These are phyloP conservation scores for Sesbania bispinosa DNA, from an alignment of 306 rosid genomes.

Conservation along the genomic window DNA sequence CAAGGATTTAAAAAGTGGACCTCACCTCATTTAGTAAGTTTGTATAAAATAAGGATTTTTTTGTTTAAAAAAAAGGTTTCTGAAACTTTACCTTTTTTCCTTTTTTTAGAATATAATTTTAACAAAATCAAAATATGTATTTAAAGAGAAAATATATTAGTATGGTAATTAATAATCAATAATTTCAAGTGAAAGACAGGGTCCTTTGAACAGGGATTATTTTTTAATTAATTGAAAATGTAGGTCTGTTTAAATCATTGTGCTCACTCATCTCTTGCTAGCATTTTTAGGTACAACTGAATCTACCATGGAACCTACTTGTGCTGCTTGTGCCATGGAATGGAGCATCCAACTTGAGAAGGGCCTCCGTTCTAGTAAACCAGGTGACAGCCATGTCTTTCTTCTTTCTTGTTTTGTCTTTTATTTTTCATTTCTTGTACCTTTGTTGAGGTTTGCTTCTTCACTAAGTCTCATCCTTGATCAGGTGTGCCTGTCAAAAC, in stretches of 20 bases:
- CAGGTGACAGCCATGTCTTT: conserved; percentile 32
- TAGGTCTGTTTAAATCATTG: too few relatives aligned
- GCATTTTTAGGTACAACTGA: neutral
- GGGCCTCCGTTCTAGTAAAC: conserved; percentile 60
- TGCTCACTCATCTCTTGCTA: neutral
- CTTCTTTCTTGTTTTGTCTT: neutral
- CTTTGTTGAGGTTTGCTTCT: neutral
- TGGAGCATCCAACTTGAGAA: conserved; percentile 91
- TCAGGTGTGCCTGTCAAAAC: conserved; percentile 49
- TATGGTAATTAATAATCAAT: neutral
- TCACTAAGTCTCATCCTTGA: neutral
- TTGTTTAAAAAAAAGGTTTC: too few relatives aligned
- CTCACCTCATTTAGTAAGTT: too few relatives aligned
- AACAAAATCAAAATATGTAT: too few relatives aligned
- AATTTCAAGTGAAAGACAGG: neutral
- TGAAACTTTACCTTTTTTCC: too few relatives aligned
- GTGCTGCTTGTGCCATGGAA: conserved; percentile 66
- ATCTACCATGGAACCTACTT: conserved; percentile 47
- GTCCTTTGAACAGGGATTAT: neutral
- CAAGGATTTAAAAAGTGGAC: too few relatives aligned
- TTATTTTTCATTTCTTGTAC: neutral
- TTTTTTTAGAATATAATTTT: too few relatives aligned
- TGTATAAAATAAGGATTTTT: too few relatives aligned
- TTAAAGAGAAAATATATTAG: too few relatives aligned
- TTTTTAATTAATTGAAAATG: neutral